Evolutionary conservation across 1,284 basidiomycete genomes (phyloP), one percentile per base, ranked within the genome.

Genomic region (Waitea zeae): DNA sequence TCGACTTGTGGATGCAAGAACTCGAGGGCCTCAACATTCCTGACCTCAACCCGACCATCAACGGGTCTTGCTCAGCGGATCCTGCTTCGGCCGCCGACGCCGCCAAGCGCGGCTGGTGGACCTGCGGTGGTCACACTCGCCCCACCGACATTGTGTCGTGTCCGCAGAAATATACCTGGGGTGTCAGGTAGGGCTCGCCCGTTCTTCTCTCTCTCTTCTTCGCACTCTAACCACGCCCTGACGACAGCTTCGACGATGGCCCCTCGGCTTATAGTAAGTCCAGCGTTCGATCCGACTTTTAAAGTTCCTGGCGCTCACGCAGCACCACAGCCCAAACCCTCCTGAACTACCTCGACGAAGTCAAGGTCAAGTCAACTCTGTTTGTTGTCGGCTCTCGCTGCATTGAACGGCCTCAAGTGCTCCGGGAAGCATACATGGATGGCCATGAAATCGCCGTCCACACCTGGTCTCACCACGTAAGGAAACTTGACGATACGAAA

Each of bases 331-430:
- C 24, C 24, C 37, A 75, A 70, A 64, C 68, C 38, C 57, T 89
- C 12, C 66, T 92, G 28, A 55, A 74, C 36, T 88, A 67, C 49
- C 61, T 96, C 35, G 51, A 64, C 33, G 51, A 70, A 43, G 64
- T 82, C 49, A 54, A 75, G 37, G 49, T 93, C 44, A 63, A 58
- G 15, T 71, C 88, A 4, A 95, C 90, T 3, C 95, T 96, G 66
- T 96, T 93, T 59, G 74, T 88, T 32, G 78, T 95, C 14, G 89
- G 89, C 36, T 92, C 87, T 20, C 83, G 90, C 44, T 80, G 82
- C 42, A 68, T 93, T 42, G 80, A 86, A 40, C 67, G 73, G 38
- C 82, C 89, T 4, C 50, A 64, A 12, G 70, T 89, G 45, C 65
- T 95, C 14, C 58, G 81, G 34, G 74, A 80, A 42, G 86, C 92